Evolutionary conservation across 192 early-diverging fungal species (phyloP), one percentile per base, ranked within the genome.

Genomic region (Linnemannia schmuckeri): DNA sequence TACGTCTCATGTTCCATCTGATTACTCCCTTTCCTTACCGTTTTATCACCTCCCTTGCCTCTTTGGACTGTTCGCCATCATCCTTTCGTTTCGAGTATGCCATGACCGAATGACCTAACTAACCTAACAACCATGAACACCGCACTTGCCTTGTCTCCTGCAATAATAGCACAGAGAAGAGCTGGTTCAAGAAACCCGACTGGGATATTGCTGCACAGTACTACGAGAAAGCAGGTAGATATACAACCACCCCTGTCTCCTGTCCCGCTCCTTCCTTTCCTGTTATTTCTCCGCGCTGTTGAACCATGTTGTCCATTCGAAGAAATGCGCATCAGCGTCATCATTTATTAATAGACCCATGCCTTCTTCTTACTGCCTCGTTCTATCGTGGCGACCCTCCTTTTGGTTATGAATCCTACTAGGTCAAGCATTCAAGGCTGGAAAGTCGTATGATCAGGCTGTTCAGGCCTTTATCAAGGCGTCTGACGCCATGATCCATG

Each of bases 191-290:
- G 75, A 95, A 94, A 55, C 96, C 96, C 44, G 96, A 96, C 80
- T 96, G 93, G 94, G 96, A 96, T 81, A 82, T 92, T 44, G 95
- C 95, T 52, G 93, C 90, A 18, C 91, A 93, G 63, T 89, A 89
- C 80, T 96, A 93, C 72, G 94, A 96, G 79, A 91, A 90, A 81
- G 96, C 96, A 81, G 96, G 95, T 95, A 91, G 54, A 66, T 66
- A 66, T 3, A 66, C 27, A 66, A 49, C 57, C 42, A 66, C 22
- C 46, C 70, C 57, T 44, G 20, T 9, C 27, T 7, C 33, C 33
- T 30, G 33, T 17, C 6, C 42, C 75, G 57, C 33, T 46, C 33
- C 27, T 6, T 38, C 30, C 33, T n/a, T 27, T 7, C 33, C n/a
- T 6, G 15, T 12, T 38, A 17, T 42, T 8, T 33, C 4, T 66